Evolutionary conservation across 495 filamentous ascomycete species (phyloP), one percentile per base, ranked within the genome.

Genomic region (Neurospora cerealis): DNA sequence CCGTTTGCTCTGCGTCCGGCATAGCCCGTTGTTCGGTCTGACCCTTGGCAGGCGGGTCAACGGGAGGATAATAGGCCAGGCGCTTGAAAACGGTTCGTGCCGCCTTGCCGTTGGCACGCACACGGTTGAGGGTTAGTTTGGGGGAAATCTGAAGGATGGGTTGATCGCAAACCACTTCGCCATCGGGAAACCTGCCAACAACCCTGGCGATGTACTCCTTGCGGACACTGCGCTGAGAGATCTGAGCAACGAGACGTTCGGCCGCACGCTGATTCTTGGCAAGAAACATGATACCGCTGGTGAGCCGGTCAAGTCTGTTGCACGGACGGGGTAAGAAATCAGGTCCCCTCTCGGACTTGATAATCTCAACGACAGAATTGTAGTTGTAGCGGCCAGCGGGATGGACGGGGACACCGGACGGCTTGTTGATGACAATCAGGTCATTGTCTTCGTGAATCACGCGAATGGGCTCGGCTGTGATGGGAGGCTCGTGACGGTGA

Each of bases 271-370:
- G 83, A 69, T 91, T 85, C 79, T 98, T 98, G 13, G 91, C 95
- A 72, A 98, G 91, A 82, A 99, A 99, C 96, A 99, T 99, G 74
- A 99, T 89, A 34, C 96, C 96, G 69, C 93, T 96, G 0, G 96
- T 99, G 73, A 99, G 82, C 62, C 96, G 86, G 79, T 99, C 96
- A n/a, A 99, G 89, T 42, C 96, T 87, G 78, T 99, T 97, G 83
- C 94, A 97, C 1, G 96, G 87, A 66, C 94, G 84, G 0, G 95
- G 93, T 71, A 91, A 84, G 82, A 88, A 97, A 9, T 83, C 83
- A n/a, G 86, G 81, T 9, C 89, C 87, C 70, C 93, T 86, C 78
- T 97, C 91, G 4, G 91, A 85, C 74, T 92, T 91, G 87, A 99
- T 90, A 75, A 99, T 97, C 84, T 99, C 95, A 28, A 97, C 86